Base-by-base conservation (phyloP, 2,329 filamentous ascomycete genomes). In the Erysiphe pulchra region DNA sequence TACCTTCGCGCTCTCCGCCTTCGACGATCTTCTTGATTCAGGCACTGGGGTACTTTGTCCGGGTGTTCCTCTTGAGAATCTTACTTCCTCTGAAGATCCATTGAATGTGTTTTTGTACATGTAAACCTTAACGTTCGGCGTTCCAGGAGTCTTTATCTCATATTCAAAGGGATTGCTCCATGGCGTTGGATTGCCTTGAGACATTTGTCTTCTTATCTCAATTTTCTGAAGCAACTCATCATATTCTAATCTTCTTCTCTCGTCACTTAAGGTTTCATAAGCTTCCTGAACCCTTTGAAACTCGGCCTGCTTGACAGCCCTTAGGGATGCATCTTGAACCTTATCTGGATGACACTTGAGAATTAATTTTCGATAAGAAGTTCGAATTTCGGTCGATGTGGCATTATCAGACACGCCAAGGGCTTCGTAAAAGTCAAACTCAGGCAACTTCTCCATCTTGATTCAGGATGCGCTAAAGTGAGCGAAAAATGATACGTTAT, bases 241-340 rank as follows among this genome's bases (percentile, higher is more conserved):
- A 60, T 94, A 93, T 52, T 76, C 75, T 48, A 66, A 62, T 48
- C 83, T 69, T 57, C 77, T 74, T 7, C 65, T 67, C 28, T 87
- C 80, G 57, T 94, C 78, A 56, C 75, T 81, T 49, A 98, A 72
- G 30, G 90, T 68, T 62, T 95, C 90, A 62, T 93, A 98, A 44
- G 90, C 86, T 55, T 86, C 75, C 60, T 94, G 86, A 32, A 95
- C 82, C 59, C 75, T 77, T 62, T 94, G 85, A 57, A 95, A 98
- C 61, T 92, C 78, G 54, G 84, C 77, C 54, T 81, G 75, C 60
- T 86, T 92, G 54, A 74, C 65, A 48, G 75, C 73, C 62, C 90
- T 92, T 55, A 80, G 66, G 14, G 73, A 66, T 42, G 53, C 49
- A 49, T 60, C 73, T 52, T 84, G 77, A 50, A 92, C 74, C 64